Base-by-base conservation (phyloP, 257 asterid species). In the Marsdenia floribunda region DNA sequence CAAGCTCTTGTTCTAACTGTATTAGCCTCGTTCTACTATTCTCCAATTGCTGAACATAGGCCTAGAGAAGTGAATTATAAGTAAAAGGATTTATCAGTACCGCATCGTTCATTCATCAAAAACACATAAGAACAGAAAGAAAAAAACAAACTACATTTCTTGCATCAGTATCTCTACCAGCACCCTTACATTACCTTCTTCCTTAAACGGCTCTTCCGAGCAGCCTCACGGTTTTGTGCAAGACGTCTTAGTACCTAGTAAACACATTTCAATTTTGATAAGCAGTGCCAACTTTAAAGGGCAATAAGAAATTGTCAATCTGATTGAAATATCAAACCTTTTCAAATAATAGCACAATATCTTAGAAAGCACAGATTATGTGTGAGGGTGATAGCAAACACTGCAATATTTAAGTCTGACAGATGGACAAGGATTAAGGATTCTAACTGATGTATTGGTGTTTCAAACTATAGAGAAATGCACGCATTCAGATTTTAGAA, bases 211-310 rank as follows among this genome's bases (percentile, higher is more conserved):
- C 97, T 89, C 83, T 92, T 92, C 67, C 96, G 96, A 83, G 99
- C 97, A 81, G 97, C 97, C 82, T 94, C 97, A 1, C 99, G 97
- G 83, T 94, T 92, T 83, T 94, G 99, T 42, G 97, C 97, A 35
- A 94, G 93, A 37, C 97, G 99, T 86, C 97, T 89, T 79, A 66
- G 50, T 77, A 82, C 97, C 98, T 91, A 78, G 58, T 55, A 81
- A n/a, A 53, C 72, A 74, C 26, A 68, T 66, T 65, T 49, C 70
- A 65, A 64, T 4, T 16, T 16, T 16, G 4, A 3, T 33, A 22
- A 35, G 22, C 38, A 61, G 18, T 64, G 24, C 46, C n/a, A 64
- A 65, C 70, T 35, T 65, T 47, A 18, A 65, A 65, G 29, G 29
- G 19, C 22, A 1, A 65, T 2, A 65, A 13, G 14, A 19, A 65